These are phyloP conservation scores for Hysterangium stoloniferum DNA, from an alignment of 768 basidiomycete species.

Conservation along the genomic window DNA sequence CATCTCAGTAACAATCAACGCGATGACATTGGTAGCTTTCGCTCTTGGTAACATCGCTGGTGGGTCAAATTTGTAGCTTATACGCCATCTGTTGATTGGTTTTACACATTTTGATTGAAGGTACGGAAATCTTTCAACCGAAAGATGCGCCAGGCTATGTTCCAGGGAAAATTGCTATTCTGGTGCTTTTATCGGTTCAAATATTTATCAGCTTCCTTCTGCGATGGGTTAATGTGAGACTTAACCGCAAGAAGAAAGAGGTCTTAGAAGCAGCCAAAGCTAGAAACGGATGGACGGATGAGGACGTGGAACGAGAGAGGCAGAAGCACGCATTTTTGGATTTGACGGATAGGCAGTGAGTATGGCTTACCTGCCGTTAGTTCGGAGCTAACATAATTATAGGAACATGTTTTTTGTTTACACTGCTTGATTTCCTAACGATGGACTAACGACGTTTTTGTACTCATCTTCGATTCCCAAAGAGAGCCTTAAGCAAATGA, in stretches of 20 bases:
- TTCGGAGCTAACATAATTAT: neutral
- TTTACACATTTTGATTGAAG: slow-evolving; percentile 5
- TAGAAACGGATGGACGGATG: slow-evolving; percentile 19
- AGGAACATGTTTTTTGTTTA: slow-evolving; percentile 13
- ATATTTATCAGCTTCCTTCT: slow-evolving; percentile 19
- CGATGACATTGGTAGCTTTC: slow-evolving; percentile 16
- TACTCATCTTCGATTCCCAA: no score
- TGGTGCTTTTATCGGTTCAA: slow-evolving; percentile 21
- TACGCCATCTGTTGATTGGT: neutral
- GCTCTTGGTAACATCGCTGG: slow-evolving; percentile 18
- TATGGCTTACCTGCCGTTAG: neutral
- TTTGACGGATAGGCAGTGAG: slow-evolving; percentile 23
- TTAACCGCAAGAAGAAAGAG: slow-evolving; percentile 18
- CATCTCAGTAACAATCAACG: slow-evolving; percentile 19
- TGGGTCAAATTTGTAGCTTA: neutral
- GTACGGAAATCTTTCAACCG: slow-evolving; percentile 21
- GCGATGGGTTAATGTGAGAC: slow-evolving; percentile 17
- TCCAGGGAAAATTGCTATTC: slow-evolving; percentile 29
- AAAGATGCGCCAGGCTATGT: slow-evolving; percentile 22
- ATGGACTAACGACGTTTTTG: no score
- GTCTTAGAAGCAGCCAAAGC: slow-evolving; percentile 15
- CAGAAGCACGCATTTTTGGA: slow-evolving; percentile 23
- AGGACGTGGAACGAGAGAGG: slow-evolving; percentile 19
- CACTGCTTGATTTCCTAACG: neutral
- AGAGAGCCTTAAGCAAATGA: no score